Conservation (phyloP, 352 stramenopile genomes). For the Hyaloperonospora brassicae region DNA sequence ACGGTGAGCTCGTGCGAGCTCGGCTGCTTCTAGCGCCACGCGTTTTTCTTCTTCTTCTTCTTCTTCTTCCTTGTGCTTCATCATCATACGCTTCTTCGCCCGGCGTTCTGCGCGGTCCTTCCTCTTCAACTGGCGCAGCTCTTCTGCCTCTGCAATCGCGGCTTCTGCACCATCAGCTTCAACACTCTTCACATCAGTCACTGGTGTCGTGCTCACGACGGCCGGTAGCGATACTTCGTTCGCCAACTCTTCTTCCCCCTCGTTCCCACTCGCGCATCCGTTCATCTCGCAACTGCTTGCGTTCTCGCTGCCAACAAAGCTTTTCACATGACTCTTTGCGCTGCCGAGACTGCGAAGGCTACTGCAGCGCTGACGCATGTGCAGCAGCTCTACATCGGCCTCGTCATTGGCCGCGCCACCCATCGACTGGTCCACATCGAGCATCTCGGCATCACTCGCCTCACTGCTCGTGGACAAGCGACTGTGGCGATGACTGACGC, state of each 20-base stretch:
- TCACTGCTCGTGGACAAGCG: slow-evolving; percentile 13
- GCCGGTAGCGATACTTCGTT: slow-evolving; percentile 2
- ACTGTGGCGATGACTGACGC: slow-evolving; percentile 13
- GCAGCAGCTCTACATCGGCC: slow-evolving; percentile 11
- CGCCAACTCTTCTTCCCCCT: slow-evolving; percentile 16
- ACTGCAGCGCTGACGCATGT: slow-evolving; percentile 15
- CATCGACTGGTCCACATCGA: slow-evolving; percentile 21
- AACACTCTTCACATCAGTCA: slow-evolving; percentile 11
- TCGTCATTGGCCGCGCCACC: slow-evolving; percentile 20
- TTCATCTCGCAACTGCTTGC: slow-evolving; percentile 5
- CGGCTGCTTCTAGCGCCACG: slow-evolving; percentile 24
- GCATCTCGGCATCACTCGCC: slow-evolving; percentile 20
- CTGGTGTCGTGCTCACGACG: background rate
- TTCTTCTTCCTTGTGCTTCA: slow-evolving; percentile 35
- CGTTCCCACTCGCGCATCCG: slow-evolving; percentile 13
- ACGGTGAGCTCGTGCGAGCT: slow-evolving; percentile 31
- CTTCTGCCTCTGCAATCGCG: slow-evolving; percentile 15
- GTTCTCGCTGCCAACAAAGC: slow-evolving; percentile 24
- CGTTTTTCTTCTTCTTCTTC: slow-evolving; percentile 32
- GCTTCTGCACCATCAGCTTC: slow-evolving; percentile 11
- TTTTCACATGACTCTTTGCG: slow-evolving; percentile 26
- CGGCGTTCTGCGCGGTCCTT: slow-evolving; percentile 33
- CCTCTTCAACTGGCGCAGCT: slow-evolving; percentile 30
- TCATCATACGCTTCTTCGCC: slow-evolving; percentile 25
- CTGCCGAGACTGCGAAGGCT: slow-evolving; percentile 18